Evolutionary conservation across 768 basidiomycete genomes (phyloP).

Genomic region (Nevesoporus exiguus): DNA sequence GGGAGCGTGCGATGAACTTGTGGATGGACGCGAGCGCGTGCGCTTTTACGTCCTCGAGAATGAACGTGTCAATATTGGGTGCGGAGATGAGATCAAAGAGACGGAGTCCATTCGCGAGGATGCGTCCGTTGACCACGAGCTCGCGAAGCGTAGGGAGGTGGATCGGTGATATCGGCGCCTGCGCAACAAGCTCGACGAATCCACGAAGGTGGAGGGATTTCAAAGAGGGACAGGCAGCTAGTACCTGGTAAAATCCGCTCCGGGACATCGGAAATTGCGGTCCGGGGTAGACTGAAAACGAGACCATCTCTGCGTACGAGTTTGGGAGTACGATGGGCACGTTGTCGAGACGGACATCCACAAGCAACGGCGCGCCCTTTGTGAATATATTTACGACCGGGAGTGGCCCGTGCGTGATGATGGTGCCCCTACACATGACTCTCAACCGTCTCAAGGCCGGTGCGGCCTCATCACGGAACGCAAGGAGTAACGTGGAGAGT

Average conservation of each 20-base stretch:
- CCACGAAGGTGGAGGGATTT: constrained; percentile 29
- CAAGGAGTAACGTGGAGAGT: constrained; percentile 19
- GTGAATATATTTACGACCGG: constrained; percentile 24
- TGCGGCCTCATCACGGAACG: constrained; percentile 26
- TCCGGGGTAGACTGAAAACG: constrained; percentile 34
- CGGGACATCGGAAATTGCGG: constrained; percentile 30
- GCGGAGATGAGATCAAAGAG: constrained; percentile 32
- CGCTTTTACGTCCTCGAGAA: constrained; percentile 31
- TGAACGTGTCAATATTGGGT: constrained; percentile 30
- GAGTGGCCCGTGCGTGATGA: constrained; percentile 26
- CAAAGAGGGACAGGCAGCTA: constrained; percentile 20
- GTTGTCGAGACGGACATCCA: constrained; percentile 33
- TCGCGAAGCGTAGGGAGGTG: constrained; percentile 26
- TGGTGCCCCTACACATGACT: constrained; percentile 32
- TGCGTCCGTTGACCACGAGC: constrained; percentile 30
- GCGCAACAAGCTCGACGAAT: constrained; percentile 26
- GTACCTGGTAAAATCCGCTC: constrained; percentile 19
- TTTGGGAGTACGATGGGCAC: constrained; percentile 26
- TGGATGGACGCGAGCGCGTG: constrained; percentile 28
- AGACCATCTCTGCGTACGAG: constrained; percentile 22
- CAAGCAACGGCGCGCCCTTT: constrained; percentile 31
- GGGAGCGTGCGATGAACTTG: constrained; percentile 24
- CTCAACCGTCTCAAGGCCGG: constrained; percentile 26
- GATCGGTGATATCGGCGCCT: constrained; percentile 21
- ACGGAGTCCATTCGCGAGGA: constrained; percentile 28